Evolutionary conservation across 768 basidiomycete species (phyloP).

Genomic region (Panaeolus papilionaceus): DNA sequence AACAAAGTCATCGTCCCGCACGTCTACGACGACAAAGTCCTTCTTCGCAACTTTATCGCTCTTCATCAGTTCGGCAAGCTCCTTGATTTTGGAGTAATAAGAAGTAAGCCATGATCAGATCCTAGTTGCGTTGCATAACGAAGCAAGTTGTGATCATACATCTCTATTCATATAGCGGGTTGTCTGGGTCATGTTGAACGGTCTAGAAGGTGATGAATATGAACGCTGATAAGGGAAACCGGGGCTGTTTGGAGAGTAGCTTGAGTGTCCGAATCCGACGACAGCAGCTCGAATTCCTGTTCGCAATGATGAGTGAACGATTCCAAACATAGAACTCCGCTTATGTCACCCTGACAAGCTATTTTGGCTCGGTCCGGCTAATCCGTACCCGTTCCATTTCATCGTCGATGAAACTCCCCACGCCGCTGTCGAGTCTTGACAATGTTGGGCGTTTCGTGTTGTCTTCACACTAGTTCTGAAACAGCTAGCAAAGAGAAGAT

Average conservation of each 20-base stretch:
- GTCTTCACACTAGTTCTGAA: too few relatives aligned
- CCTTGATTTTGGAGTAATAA: constrained; percentile 44
- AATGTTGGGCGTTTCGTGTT: too few relatives aligned
- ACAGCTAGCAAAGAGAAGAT: not conserved
- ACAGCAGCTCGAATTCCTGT: not conserved
- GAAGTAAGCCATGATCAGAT: not conserved
- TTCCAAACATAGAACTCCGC: not conserved
- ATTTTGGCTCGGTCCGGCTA: not conserved
- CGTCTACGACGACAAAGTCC: constrained; percentile 83
- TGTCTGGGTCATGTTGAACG: constrained; percentile 25
- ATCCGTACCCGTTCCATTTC: too few relatives aligned
- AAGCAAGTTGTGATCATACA: constrained; percentile 24
- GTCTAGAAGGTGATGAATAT: not conserved
- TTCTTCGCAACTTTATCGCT: constrained; percentile 58
- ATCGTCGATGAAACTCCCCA: too few relatives aligned
- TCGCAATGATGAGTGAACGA: not conserved
- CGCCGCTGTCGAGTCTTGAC: too few relatives aligned
- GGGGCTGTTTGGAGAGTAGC: not conserved
- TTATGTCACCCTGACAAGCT: not conserved
- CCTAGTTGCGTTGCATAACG: not conserved
- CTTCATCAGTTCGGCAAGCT: constrained; percentile 74
- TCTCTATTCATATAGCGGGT: constrained; percentile 32
- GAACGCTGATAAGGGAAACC: not conserved
- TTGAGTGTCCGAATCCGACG: not conserved
- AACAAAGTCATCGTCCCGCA: constrained; percentile 80